Evolutionary conservation across 2,329 filamentous ascomycete genomes (phyloP).

Genomic region (Paecilomyces dactylethromorphus): DNA sequence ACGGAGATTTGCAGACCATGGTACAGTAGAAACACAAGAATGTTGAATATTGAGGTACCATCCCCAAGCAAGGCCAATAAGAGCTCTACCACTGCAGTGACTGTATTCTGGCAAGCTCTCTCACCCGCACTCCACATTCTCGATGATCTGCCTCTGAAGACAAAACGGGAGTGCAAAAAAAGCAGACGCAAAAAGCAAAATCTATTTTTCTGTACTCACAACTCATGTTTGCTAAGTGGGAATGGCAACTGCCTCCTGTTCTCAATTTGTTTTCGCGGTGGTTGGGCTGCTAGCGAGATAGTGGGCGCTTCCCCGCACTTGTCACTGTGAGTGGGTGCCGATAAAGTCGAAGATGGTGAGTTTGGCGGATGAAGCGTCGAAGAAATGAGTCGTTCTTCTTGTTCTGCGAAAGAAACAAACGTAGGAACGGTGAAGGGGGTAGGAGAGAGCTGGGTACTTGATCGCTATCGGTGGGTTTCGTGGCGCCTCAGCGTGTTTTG

Average conservation of each 20-base stretch:
- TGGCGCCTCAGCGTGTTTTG: background rate
- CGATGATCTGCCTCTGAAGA: background rate
- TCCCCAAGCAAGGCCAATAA: background rate
- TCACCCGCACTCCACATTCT: background rate
- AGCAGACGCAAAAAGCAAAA: background rate
- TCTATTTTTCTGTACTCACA: background rate
- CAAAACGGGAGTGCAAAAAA: background rate
- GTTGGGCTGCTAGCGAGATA: background rate
- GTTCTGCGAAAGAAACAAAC: background rate
- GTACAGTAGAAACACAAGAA: background rate
- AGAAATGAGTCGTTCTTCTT: background rate
- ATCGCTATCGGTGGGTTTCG: background rate
- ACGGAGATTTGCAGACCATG: background rate
- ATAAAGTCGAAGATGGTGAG: background rate
- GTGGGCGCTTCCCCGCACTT: background rate
- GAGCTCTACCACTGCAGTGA: background rate
- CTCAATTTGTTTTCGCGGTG: background rate
- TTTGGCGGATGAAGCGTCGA: background rate
- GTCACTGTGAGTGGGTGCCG: background rate
- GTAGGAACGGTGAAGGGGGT: background rate
- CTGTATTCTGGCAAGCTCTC: background rate
- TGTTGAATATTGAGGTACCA: background rate
- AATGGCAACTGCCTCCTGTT: background rate
- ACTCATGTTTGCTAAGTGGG: background rate
- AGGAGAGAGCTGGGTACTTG: background rate